Percentiles rank a stretch among this genome's conserved stretches.
phyloP scores from a whole-genome alignment of 441 rosid genomes.

The Adansonia madagascariensis region DNA sequence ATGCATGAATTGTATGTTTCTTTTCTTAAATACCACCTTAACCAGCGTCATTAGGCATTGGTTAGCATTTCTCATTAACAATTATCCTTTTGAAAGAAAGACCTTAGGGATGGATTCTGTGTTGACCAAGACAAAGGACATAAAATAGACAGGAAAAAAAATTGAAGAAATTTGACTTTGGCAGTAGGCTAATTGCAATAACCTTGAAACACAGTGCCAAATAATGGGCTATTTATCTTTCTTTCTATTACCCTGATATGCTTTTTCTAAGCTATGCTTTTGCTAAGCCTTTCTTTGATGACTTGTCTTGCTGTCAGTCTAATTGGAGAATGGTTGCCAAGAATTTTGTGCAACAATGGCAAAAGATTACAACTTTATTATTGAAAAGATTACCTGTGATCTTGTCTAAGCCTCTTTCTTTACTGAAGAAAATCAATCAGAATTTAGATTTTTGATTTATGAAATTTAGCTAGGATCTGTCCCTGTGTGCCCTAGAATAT shows the following conservation, averaged over 20 bases:
- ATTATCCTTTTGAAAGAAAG: slow-evolving; percentile 1
- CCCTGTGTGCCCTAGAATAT: not conserved
- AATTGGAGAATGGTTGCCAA: not conserved
- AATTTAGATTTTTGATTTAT: not conserved
- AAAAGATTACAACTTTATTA: not conserved
- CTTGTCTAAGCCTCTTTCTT: slow-evolving; percentile 2
- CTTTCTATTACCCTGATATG: slow-evolving; percentile 6
- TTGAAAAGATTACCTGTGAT: not conserved
- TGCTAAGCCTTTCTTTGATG: not conserved
- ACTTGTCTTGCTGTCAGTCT: not conserved
- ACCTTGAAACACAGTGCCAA: slow-evolving; percentile 15
- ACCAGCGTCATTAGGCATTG: no score
- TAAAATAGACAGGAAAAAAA: not conserved
- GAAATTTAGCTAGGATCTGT: not conserved
- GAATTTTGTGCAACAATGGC: not conserved
- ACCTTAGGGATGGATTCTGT: not conserved
- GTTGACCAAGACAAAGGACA: not conserved
- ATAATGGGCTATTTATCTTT: not conserved
- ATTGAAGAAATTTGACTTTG: not conserved
- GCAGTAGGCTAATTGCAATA: not conserved
- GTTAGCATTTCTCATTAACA: no score
- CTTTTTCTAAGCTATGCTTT: no score
- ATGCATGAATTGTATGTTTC: no score
- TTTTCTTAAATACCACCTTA: no score
- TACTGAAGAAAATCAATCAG: not conserved